A percentile compares a stretch with the other conserved stretches of the same genome.
phyloP scores from a whole-genome alignment of 768 basidiomycete species.

The Jaapia argillacea region DNA sequence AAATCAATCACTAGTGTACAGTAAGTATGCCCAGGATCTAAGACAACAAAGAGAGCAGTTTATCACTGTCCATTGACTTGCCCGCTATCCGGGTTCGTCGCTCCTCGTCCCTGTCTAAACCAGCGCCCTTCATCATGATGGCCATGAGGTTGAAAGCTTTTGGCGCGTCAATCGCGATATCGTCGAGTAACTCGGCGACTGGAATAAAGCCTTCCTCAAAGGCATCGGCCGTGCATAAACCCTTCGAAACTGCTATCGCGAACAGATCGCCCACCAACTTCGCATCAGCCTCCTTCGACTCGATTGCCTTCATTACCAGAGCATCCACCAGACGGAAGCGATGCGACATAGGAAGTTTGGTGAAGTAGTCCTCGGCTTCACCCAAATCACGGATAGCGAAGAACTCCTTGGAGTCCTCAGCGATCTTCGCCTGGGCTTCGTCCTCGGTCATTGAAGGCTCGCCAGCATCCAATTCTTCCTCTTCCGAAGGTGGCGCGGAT shows the following conservation, averaged over 20 bases:
- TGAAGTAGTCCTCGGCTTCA: conserved; percentile 85
- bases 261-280: conserved; percentile 73
- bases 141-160: conserved; percentile 73
- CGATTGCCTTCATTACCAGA: conserved; percentile 63
- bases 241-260: conserved; percentile 46
- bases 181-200: conserved; percentile 72
- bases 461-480: conserved; percentile 22
- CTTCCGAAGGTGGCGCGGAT: conserved; percentile 38
- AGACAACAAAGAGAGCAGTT: conserved; percentile 48
- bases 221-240: conserved; percentile 41
- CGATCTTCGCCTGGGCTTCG: conserved; percentile 66
- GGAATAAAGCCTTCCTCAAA: conserved; percentile 71
- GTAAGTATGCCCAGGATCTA: conserved; percentile 5
- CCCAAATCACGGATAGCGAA: conserved; percentile 75
- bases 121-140: conserved; percentile 61
- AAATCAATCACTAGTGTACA: not conserved
- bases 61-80: conserved; percentile 52
- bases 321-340: conserved; percentile 64
- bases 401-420: conserved; percentile 80
- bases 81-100: conserved; percentile 43
- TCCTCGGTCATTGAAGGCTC: conserved; percentile 53
- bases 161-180: conserved; percentile 85
- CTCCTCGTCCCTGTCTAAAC: conserved; percentile 47
- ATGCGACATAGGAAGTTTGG: conserved; percentile 53
- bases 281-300: conserved; percentile 76